Evolutionary conservation across 306 rosid species (phyloP).

Genomic region (Glycine tomentella): DNA sequence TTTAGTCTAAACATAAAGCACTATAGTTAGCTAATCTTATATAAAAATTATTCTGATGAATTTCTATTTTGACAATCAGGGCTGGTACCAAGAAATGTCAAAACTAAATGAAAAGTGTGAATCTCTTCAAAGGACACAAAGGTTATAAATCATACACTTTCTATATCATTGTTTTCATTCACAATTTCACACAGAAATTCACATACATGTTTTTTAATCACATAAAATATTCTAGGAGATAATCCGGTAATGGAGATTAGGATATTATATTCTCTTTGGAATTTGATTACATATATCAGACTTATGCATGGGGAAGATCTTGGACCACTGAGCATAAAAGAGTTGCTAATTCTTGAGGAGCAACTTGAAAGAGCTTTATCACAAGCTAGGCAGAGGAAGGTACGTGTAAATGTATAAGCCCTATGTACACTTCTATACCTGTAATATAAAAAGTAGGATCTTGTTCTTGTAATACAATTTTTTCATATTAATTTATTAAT

Average conservation of each 20-base stretch:
- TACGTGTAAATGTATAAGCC: constrained; percentile 3
- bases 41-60: background rate
- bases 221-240: background rate
- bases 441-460: background rate
- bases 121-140: constrained; percentile 80
- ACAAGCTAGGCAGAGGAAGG: constrained; percentile 88
- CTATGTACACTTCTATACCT: background rate
- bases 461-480: background rate
- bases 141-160: constrained; percentile 50
- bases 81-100: constrained; percentile 75
- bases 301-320: constrained; percentile 96
- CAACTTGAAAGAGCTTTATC: constrained; percentile 87
- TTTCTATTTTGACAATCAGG: constrained; percentile 51
- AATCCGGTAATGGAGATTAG: background rate
- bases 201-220: background rate
- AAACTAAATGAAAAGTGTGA: constrained; percentile 76
- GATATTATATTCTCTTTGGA: background rate
- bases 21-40: background rate
- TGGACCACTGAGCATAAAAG: constrained; percentile 84
- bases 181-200: background rate
- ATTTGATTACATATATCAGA: constrained; percentile 12
- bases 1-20: background rate
- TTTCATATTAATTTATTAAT: background rate
- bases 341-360: constrained; percentile 83
- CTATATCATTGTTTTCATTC: background rate